Evolutionary conservation across 225 moss, liverwort and hornwort genomes (phyloP), one percentile per base, ranked within the genome.

Genomic region (Thuidium tamariscinum): DNA sequence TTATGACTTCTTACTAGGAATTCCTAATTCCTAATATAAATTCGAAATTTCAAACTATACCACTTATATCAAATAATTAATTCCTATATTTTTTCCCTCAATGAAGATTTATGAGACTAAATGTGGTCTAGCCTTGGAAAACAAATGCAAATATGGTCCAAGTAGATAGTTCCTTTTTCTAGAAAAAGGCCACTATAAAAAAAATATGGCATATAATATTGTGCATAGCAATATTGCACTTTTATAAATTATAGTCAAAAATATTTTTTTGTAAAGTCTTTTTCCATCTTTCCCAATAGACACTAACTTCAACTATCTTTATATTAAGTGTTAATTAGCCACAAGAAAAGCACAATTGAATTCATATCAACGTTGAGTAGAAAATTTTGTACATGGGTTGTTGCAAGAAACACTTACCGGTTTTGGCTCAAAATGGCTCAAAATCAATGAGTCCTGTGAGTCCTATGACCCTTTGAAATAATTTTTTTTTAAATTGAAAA

Each of bases 21-120:
- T 67, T 1, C 22, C 2, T 3, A 13, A 7, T 37, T 67, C 4
- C 22, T 4, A 67, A 67, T 13, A 7, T 3, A 39, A 67, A 39
- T 37, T 67, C 12, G 12, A 67, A 20, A 2, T 3, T 20, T 23
- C 7, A 6, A 67, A 67, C 4, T 39, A 23, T 4, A 39, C 32
- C 13, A 37, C 23, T 1, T 13, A 2, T 22, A 1, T 13, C 37
- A 67, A 22, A 39, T 39, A 13, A 7, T 37, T 13, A 23, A 0
- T 23, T 39, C 7, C 12, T 36, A 20, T 0, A 1, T n/a, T 65
- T 36, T 65, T 3, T 0, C 0, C 0, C 1, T 44, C 0, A n/a
- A 7, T 1, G 10, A 66, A 36, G 4, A 11, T 66, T 36, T 1
- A 36, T 0, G 12, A 67, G 13, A 37, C 11, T 0, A 66, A 11